Evolutionary conservation across 345 rosid genomes (phyloP), one percentile per base, ranked within the genome.

Genomic region (Camelina laxa): DNA sequence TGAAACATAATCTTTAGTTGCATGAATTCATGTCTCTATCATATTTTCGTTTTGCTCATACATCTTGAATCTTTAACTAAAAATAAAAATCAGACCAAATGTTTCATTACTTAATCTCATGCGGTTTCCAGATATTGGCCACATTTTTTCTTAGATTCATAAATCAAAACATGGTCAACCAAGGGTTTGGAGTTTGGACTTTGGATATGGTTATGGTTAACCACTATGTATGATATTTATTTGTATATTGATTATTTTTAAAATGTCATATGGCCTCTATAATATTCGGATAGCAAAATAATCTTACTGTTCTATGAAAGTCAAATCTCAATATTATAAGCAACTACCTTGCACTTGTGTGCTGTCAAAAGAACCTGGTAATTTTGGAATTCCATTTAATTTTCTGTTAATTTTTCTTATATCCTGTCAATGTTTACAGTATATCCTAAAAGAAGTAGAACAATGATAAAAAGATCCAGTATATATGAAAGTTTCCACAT

Each of bases 171-270:
- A 67, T 55, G 44, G 36, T 49, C 60, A 56, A 56, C 19, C 19
- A 60, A 50, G 42, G 67, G 13, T 17, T 61, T 68, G 41, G 27
- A 33, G 9, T 17, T 60, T 68, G 41, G 27, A 33, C 2, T 27
- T 27, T 27, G 30, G 30, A 27, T 27, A 70, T 50, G 69, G 42
- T 76, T 21, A 62, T 69, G 80, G 70, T 69, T 69, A 53, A 56
- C 65, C 70, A 69, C 80, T 35, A 76, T 3, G 75, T 54, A 45
- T 54, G 65, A 39, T 27, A 22, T 36, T 27, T 45, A 47, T 44
- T 49, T 36, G 13, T 54, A 33, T 41, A 41, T 27, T 17, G 5
- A 42, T 51, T 21, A 53, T 35, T 33, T 67, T 58, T 58, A 7
- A 38, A 60, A 27, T 69, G 41, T 15, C 74, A 60, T 56, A 53